Evolutionary conservation across 371 early-diverging fungal genomes (phyloP), one percentile per base, ranked within the genome.

Genomic region (Syncephalis plumigaleata): DNA sequence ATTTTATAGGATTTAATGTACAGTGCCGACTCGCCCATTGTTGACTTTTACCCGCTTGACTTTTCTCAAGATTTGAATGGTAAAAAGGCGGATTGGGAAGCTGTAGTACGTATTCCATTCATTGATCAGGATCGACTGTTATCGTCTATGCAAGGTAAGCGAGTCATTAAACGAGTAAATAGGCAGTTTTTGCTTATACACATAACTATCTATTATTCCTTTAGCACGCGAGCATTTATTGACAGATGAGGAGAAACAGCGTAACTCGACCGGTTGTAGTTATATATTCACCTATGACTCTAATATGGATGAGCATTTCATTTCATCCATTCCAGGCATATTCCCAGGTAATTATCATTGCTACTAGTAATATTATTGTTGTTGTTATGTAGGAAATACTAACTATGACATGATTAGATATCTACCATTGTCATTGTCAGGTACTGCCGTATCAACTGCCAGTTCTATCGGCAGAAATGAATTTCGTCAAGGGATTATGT

Each of bases 1-100:
- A 24, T 11, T 21, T 21, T 39, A 39, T 54, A 72, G 73, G 64
- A 72, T 38, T 66, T 98, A 45, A 92, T 96, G 80, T 74, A 79
- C 1, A 79, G 91, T 47, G 64, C 73, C 15, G 56, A 74, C 9
- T 87, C 88, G 11, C 81, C 84, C 1, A 91, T 97, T 48, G 75
- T 75, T 50, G 93, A 98, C 49, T 84, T 92, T 58, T 99, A 91
- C 66, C 98, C 99, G 22, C 62, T 57, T 15, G 72, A 82, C 36
- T 92, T 99, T 60, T 74, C 80, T 1, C 66, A 85, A 39, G 99
- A 99, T 58, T 70, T 91, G 79, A 98, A 99, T 62, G 99, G 98
- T 47, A 99, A 99, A 66, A 87, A 91, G 60, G 81, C 85, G 61
- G 76, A 85, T 2, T 99, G 98, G 98, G 96, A 98, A 64, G 95